These are phyloP conservation scores for Cyberlindnera meyerae DNA, from an alignment of 805 yeast genomes.

Conservation along the genomic window DNA sequence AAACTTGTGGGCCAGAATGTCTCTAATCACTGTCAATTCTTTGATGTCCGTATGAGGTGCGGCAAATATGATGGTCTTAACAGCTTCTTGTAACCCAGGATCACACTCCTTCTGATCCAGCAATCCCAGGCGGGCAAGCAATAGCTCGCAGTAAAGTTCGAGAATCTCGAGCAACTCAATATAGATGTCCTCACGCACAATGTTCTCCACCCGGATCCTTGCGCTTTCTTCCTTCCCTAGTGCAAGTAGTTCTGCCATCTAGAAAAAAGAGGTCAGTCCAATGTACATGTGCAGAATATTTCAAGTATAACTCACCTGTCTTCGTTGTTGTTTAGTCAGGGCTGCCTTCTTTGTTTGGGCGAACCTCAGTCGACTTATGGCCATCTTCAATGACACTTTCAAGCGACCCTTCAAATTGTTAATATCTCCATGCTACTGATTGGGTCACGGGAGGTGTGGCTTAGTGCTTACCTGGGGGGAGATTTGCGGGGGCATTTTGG, in stretches of 20 bases:
- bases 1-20: constrained; percentile 54
- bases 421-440: not conserved
- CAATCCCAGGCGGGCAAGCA: constrained; percentile 68
- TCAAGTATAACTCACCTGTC: constrained; percentile 31
- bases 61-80: constrained; percentile 60
- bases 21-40: constrained; percentile 59
- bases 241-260: constrained; percentile 62
- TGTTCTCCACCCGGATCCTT: constrained; percentile 74
- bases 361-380: constrained; percentile 62
- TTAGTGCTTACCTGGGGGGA: constrained; percentile 30
- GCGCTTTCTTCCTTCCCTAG: constrained; percentile 80
- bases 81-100: constrained; percentile 52
- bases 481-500: constrained; percentile 24
- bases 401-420: constrained; percentile 23
- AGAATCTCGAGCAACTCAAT: constrained; percentile 73
- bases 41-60: constrained; percentile 72
- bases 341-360: constrained; percentile 69
- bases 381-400: constrained; percentile 46
- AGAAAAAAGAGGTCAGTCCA: not conserved
- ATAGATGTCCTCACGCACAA: constrained; percentile 76
- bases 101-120: constrained; percentile 35
- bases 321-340: constrained; percentile 66
- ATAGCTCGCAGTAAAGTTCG: constrained; percentile 77
- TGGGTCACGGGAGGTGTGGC: too few relatives aligned
- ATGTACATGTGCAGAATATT: not conserved